Conservation (phyloP, 2,329 filamentous ascomycete species). For the Dryadomyces quercus-mongolicae region DNA sequence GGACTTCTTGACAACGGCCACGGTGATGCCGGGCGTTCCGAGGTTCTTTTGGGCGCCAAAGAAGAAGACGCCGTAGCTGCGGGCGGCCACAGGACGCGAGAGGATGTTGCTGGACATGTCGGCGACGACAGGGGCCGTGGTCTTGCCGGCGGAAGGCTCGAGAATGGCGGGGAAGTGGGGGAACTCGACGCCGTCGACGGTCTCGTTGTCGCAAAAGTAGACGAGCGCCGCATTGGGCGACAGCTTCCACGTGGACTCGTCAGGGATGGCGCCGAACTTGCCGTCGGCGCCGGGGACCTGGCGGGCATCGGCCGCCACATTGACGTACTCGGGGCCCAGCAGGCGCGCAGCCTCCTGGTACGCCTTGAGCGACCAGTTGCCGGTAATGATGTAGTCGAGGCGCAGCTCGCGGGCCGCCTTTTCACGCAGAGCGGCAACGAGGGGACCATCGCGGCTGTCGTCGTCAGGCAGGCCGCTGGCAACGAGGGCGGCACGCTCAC, state of each 20-base stretch:
- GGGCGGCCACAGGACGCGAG: conserved; percentile 62
- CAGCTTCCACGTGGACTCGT: conserved; percentile 64
- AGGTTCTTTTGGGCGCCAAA: conserved; percentile 94
- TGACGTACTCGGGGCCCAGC: conserved; percentile 66
- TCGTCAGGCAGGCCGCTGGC: neutral
- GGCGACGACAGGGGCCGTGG: conserved; percentile 67
- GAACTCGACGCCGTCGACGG: conserved; percentile 87
- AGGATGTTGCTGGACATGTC: conserved; percentile 96
- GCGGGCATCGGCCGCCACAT: conserved; percentile 39
- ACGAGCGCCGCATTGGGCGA: conserved; percentile 59
- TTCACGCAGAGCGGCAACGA: conserved; percentile 26
- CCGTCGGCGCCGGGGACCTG: conserved; percentile 54
- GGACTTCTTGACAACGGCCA: conserved; percentile 72
- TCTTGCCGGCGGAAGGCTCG: conserved; percentile 42
- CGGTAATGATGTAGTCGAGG: conserved; percentile 83
- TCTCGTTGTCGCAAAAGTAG: conserved; percentile 92
- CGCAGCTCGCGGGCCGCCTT: conserved; percentile 47
- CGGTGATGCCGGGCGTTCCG: conserved; percentile 73
- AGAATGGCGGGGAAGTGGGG: conserved; percentile 57
- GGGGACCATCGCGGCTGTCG: conserved; percentile 26
- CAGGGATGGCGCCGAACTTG: conserved; percentile 78
- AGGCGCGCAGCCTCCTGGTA: conserved; percentile 70
- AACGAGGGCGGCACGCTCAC: conserved; percentile 35
- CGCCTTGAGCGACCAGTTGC: conserved; percentile 83
- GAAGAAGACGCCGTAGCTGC: conserved; percentile 75